These are phyloP conservation scores for Wickerhamomyces sp. DNA, from an alignment of 1,139 yeast genomes.

Conservation along the genomic window DNA sequence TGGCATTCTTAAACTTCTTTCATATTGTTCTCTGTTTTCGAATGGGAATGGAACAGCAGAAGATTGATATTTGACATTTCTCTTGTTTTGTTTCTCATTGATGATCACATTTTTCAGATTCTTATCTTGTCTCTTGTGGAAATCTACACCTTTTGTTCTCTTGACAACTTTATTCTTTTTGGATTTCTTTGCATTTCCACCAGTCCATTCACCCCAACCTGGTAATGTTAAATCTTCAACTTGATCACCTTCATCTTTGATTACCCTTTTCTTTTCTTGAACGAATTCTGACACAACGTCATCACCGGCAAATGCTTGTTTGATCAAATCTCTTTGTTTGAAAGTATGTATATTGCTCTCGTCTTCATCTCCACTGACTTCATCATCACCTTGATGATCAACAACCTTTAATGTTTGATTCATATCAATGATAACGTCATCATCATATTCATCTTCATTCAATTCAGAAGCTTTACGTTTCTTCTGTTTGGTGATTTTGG, in stretches of 20 bases:
- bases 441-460: conserved; percentile 27
- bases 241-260: conserved; percentile 79
- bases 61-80: conserved; percentile 79
- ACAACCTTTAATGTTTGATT: conserved; percentile 29
- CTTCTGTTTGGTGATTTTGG: conserved; percentile 42
- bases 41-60: conserved; percentile 89
- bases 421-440: conserved; percentile 42
- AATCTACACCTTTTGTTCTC: conserved; percentile 63
- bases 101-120: conserved; percentile 76
- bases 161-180: conserved; percentile 61
- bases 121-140: conserved; percentile 73
- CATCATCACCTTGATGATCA: conserved; percentile 41
- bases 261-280: conserved; percentile 64
- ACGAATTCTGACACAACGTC: conserved; percentile 76
- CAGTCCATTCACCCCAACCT: conserved; percentile 93
- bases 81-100: conserved; percentile 82
- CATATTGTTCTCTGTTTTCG: conserved; percentile 91
- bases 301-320: conserved; percentile 96
- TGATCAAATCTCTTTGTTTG: conserved; percentile 75
- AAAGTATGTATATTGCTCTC: conserved; percentile 41
- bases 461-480: conserved; percentile 32
- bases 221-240: conserved; percentile 83
- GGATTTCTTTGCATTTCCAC: conserved; percentile 41
- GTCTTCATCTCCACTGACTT: conserved; percentile 27
- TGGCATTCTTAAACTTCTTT: conserved; percentile 91